Evolutionary conservation across 495 filamentous ascomycete species (phyloP), one percentile per base, ranked within the genome.

Genomic region (Lophiotrema nucula): DNA sequence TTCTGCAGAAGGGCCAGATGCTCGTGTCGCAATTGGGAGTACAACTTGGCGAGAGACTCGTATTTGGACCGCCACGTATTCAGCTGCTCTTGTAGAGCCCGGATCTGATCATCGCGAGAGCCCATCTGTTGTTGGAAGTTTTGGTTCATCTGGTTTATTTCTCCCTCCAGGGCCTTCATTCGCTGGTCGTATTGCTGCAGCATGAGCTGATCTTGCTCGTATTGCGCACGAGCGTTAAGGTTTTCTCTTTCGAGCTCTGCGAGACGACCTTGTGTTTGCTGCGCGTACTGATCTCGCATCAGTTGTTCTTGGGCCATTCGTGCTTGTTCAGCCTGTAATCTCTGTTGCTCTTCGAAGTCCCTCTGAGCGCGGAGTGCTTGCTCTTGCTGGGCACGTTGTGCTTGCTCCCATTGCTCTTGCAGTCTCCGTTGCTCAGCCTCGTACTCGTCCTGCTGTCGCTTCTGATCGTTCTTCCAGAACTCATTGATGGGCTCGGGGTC

Each of bases 41-140:
- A 98, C 4, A 98, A 80, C 74, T 97, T 97, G 38, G 93, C 93
- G 48, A 98, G 76, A 2, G 92, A 88, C 69, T 98, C 95, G 65
- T 97, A 98, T 74, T 97, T 98, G 28, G 88, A 83, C 53, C 93
- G 81, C 93, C 93, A 97, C 1, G 91, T 96, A 71, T 96, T 96
- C 60, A 95, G 86, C 68, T 96, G 91, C 72, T 95, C 91, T 68
- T 97, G 92, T 16, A 97, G 76, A 4, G 93, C 83, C 42, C 87
- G 78, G 63, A 98, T 95, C 69, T 97, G 90, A 58, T 97, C 93
- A 66, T 98, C 93, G 67, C 92, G 92, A 60, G 92, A 96, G 18
- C 79, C 71, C 23, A 85, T 83, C 65, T 97, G 93, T 72, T 95
- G 84, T 25, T 88, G 85, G 63, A 87, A 85, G 72, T 92, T 97